A percentile compares a stretch with the other conserved stretches of the same genome.
These are phyloP conservation scores for Neurospora crassa DNA, from an alignment of 2,329 filamentous ascomycete species.

Conservation along the genomic window DNA sequence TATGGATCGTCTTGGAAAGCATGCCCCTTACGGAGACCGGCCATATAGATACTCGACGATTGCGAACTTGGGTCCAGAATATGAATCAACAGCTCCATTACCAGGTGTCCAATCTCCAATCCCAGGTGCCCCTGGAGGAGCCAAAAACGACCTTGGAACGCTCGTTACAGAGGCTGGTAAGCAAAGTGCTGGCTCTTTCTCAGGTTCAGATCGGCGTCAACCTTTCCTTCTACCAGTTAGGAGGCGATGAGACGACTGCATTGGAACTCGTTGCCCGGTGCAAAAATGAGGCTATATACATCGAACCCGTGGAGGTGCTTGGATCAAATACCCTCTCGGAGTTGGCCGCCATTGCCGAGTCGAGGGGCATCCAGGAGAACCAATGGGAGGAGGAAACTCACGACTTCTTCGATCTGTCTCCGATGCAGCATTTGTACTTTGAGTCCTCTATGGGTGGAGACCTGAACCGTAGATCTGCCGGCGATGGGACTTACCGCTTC, in stretches of 20 bases:
- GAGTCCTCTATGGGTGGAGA: slow-evolving; percentile 34
- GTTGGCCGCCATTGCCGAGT: slow-evolving; percentile 27
- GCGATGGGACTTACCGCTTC: slow-evolving; percentile 33
- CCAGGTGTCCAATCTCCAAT: slow-evolving; percentile 34
- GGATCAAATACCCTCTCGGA: slow-evolving; percentile 29
- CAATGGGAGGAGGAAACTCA: slow-evolving; percentile 24
- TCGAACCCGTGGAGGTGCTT: slow-evolving; percentile 28
- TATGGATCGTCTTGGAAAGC: slow-evolving; percentile 38
- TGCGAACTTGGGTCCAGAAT: slow-evolving; percentile 47
- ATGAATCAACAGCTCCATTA: slow-evolving; percentile 36
- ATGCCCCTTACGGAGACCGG: slow-evolving; percentile 34
- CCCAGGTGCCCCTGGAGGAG: slow-evolving; percentile 24
- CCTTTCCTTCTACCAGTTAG: slow-evolving; percentile 30
- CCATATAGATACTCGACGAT: slow-evolving; percentile 30
- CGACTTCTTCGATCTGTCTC: slow-evolving; percentile 36
- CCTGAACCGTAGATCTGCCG: slow-evolving; percentile 19
- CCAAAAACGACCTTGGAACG: slow-evolving; percentile 30
- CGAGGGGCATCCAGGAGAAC: slow-evolving; percentile 21
- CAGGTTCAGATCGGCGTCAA: slow-evolving; percentile 32
- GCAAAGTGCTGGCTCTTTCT: slow-evolving; percentile 29
- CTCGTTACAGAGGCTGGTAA: slow-evolving; percentile 28
- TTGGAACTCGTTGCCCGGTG: slow-evolving; percentile 30
- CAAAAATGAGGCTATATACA: slow-evolving; percentile 27
- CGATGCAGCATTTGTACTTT: slow-evolving; percentile 46
- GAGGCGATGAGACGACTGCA: slow-evolving; percentile 30